Evolutionary conservation across 768 basidiomycete genomes (phyloP).

Genomic region (Paxillus involutus): DNA sequence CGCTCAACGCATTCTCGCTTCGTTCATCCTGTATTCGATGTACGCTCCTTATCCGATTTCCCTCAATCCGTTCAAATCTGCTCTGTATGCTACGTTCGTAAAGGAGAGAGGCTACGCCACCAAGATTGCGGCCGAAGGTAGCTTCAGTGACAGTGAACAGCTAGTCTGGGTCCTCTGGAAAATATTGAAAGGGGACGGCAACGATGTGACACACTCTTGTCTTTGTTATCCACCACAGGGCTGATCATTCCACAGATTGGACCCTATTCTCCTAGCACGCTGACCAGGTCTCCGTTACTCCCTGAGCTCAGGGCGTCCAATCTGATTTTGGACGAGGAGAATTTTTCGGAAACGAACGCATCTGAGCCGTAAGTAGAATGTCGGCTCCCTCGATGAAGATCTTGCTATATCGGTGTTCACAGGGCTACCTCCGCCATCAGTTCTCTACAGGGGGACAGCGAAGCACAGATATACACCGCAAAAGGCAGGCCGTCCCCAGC

Average conservation of each 20-base stretch:
- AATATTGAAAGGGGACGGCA: slow-evolving; percentile 79
- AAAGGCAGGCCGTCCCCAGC: slow-evolving; percentile 1
- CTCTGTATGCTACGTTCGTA: slow-evolving; percentile 62
- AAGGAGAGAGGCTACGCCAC: slow-evolving; percentile 67
- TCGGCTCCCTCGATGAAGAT: background rate
- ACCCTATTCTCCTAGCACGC: slow-evolving; percentile 73
- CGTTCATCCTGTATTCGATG: slow-evolving; percentile 77
- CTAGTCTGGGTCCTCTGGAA: slow-evolving; percentile 88
- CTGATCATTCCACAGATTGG: slow-evolving; percentile 56
- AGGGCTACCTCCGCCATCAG: slow-evolving; percentile 15
- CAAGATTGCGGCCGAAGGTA: slow-evolving; percentile 43
- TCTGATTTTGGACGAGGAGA: slow-evolving; percentile 65
- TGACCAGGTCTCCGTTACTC: slow-evolving; percentile 74
- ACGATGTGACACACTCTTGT: slow-evolving; percentile 50
- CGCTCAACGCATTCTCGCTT: slow-evolving; percentile 71
- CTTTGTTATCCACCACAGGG: background rate
- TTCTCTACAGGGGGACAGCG: slow-evolving; percentile 5
- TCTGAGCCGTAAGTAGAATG: slow-evolving; percentile 43
- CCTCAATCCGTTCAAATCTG: slow-evolving; percentile 82
- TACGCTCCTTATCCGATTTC: slow-evolving; percentile 79
- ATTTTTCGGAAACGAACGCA: slow-evolving; percentile 45
- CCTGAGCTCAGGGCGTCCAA: slow-evolving; percentile 74
- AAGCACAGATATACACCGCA: background rate
- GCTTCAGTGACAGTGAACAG: slow-evolving; percentile 66
- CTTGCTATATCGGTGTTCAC: slow-evolving; percentile 15